Evolutionary conservation across 495 filamentous ascomycete genomes (phyloP).

Genomic region (Neurospora tetrasperma): DNA sequence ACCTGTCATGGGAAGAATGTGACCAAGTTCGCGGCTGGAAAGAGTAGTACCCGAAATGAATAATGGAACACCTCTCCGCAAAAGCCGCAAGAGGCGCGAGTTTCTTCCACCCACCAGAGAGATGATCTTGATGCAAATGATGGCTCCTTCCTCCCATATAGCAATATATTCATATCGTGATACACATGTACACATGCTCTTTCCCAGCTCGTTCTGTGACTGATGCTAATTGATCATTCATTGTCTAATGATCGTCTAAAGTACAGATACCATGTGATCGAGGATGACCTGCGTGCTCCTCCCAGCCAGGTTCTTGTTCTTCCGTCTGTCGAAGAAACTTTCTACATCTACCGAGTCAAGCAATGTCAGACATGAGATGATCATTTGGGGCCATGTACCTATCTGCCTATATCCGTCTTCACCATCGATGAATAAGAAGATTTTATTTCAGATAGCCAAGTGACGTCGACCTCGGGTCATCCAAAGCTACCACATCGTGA

Average conservation of each 20-base stretch:
- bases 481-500: background rate
- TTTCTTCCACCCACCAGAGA: background rate
- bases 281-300: background rate
- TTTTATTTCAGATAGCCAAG: background rate
- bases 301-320: background rate
- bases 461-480: background rate
- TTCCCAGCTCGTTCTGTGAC: background rate
- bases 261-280: background rate
- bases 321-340: background rate
- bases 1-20: background rate
- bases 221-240: background rate
- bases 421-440: background rate
- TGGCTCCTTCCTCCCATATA: background rate
- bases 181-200: background rate
- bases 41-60: background rate
- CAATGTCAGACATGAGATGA: background rate
- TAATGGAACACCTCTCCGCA: background rate
- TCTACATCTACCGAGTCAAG: background rate
- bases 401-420: background rate
- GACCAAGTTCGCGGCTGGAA: background rate
- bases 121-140: background rate
- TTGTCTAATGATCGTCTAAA: background rate
- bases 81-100: background rate
- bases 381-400: background rate
- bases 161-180: background rate